These are phyloP conservation scores for Trichophyton mentagrophytes DNA, from an alignment of 2,329 filamentous ascomycete species.

Conservation along the genomic window DNA sequence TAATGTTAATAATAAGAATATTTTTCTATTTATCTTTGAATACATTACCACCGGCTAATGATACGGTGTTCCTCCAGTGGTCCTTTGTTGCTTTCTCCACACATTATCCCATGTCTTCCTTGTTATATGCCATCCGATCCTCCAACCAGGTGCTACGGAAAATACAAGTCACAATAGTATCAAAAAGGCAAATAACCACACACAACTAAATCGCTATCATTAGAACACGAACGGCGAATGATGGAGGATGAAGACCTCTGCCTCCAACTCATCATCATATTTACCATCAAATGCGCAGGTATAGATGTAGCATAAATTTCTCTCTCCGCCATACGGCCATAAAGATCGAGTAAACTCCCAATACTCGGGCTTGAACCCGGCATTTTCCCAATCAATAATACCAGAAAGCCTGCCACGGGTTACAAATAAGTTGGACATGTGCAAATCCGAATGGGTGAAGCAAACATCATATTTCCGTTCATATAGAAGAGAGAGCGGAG, in stretches of 20 bases:
- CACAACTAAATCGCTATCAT: not conserved
- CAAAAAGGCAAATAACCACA: not conserved
- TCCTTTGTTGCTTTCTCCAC: too few relatives aligned
- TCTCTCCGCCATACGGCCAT: not conserved
- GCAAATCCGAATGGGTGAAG: slow-evolving; percentile 10
- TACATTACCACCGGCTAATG: too few relatives aligned
- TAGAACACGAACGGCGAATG: not conserved
- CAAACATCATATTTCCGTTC: slow-evolving; percentile 9
- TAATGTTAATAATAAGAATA: not conserved
- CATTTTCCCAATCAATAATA: slow-evolving; percentile 10
- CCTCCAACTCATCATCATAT: not conserved
- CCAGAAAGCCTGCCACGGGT: slow-evolving; percentile 7
- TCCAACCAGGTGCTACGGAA: too few relatives aligned
- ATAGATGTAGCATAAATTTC: too few relatives aligned
- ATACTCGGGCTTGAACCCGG: slow-evolving; percentile 12
- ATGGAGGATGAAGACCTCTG: not conserved
- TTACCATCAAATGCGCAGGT: not conserved
- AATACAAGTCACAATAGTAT: too few relatives aligned
- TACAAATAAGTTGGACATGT: slow-evolving; percentile 8
- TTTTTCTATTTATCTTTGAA: too few relatives aligned
- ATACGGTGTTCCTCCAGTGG: too few relatives aligned
- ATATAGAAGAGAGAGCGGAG: slow-evolving; percentile 8
- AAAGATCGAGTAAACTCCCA: slow-evolving; percentile 11
- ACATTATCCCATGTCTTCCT: too few relatives aligned
- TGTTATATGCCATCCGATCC: too few relatives aligned